Evolutionary conservation across 495 filamentous ascomycete species (phyloP).

Genomic region (Neurospora sp.): DNA sequence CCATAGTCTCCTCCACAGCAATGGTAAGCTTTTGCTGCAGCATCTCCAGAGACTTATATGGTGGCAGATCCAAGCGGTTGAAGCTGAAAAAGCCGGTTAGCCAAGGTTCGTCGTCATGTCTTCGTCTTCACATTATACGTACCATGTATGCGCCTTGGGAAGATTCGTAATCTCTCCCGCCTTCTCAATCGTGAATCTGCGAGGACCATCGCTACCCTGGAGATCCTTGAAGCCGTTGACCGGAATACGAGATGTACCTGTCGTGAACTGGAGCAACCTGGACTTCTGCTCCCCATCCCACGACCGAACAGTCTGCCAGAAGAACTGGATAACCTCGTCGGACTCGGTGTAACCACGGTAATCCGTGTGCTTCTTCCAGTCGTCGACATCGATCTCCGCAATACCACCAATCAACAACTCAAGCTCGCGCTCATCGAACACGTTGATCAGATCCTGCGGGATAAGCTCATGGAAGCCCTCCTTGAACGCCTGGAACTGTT

Average conservation of each 20-base stretch:
- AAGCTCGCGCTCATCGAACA: constrained; percentile 96
- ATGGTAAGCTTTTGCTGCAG: constrained; percentile 85
- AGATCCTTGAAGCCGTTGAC: constrained; percentile 99
- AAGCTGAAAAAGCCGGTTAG: constrained; percentile 53
- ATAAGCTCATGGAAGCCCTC: constrained; percentile 97
- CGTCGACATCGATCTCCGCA: constrained; percentile 97
- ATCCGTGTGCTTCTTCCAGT: constrained; percentile 99
- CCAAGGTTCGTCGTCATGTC: neutral
- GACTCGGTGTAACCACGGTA: constrained; percentile 98
- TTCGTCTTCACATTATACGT: constrained; percentile 27
- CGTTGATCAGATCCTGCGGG: constrained; percentile 90
- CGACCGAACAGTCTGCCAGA: constrained; percentile 92
- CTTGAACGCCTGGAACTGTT: constrained; percentile 97
- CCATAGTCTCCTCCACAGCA: constrained; percentile 97
- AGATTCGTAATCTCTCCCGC: constrained; percentile 80
- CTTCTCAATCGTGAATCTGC: constrained; percentile 97
- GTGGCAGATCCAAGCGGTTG: constrained; percentile 91
- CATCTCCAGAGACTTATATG: constrained; percentile 80
- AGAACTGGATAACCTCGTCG: constrained; percentile 93
- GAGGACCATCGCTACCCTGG: constrained; percentile 90
- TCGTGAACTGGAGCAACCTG: constrained; percentile 90
- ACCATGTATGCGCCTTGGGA: constrained; percentile 98
- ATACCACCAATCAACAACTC: constrained; percentile 97
- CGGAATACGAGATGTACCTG: constrained; percentile 92
- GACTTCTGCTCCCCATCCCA: constrained; percentile 99